A percentile compares a stretch with the other conserved stretches of the same genome.
These are phyloP conservation scores for Pseudomonodictys pantanalensis DNA, from an alignment of 495 filamentous ascomycete species.

Conservation along the genomic window DNA sequence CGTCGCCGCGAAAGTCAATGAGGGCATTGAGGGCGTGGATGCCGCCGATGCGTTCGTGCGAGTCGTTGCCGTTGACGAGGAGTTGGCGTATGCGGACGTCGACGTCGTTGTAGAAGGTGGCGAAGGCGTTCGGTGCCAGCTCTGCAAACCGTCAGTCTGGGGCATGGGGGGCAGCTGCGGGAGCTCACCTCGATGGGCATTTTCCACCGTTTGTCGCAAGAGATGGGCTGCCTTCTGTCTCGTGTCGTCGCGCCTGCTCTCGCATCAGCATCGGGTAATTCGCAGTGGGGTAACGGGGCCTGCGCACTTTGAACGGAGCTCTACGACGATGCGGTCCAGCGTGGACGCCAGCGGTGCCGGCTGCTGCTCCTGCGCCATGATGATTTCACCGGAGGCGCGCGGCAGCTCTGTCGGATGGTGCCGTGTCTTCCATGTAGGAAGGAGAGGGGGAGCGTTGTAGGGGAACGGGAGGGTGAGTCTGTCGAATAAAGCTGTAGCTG, in stretches of 20 bases:
- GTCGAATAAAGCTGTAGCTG: slow-evolving; percentile 5
- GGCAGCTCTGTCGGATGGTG: slow-evolving; percentile 6
- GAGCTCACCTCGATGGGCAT: slow-evolving; percentile 35
- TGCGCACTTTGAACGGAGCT: slow-evolving; percentile 41
- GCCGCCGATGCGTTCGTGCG: slow-evolving; percentile 82
- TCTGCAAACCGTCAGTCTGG: slow-evolving; percentile 51
- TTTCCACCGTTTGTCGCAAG: slow-evolving; percentile 34
- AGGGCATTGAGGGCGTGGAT: slow-evolving; percentile 87
- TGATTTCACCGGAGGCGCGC: slow-evolving; percentile 29
- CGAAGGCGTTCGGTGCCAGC: slow-evolving; percentile 71
- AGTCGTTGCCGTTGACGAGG: slow-evolving; percentile 74
- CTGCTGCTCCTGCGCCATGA: slow-evolving; percentile 28
- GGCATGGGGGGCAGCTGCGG: neutral
- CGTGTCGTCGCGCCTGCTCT: slow-evolving; percentile 35
- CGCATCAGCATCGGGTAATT: slow-evolving; percentile 2
- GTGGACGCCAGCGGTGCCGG: slow-evolving; percentile 4
- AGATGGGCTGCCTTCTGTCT: slow-evolving; percentile 31
- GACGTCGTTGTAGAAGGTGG: slow-evolving; percentile 73
- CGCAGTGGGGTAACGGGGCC: neutral
- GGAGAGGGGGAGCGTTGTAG: neutral
- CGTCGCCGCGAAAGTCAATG: slow-evolving; percentile 93
- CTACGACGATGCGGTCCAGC: slow-evolving; percentile 36
- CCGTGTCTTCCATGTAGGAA: slow-evolving; percentile 24
- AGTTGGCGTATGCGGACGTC: slow-evolving; percentile 72
- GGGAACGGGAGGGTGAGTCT: neutral